These are phyloP conservation scores for Saprolegnia parasitica DNA, from an alignment of 352 stramenopile species.

Conservation along the genomic window DNA sequence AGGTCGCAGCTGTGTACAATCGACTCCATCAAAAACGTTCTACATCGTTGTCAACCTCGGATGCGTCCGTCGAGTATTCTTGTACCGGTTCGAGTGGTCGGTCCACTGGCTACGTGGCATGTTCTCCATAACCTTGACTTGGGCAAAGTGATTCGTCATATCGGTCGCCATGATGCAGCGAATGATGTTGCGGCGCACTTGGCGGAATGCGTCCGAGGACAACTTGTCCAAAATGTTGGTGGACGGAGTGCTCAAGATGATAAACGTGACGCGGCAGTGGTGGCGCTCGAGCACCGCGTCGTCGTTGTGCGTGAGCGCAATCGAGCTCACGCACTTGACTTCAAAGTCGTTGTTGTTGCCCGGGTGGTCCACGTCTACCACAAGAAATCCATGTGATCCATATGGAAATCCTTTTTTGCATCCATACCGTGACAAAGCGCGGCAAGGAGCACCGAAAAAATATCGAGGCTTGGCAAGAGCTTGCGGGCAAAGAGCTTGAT, in stretches of 20 bases:
- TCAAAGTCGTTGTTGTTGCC: constrained; percentile 84
- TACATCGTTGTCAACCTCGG: constrained; percentile 34
- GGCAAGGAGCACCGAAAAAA: constrained; percentile 61
- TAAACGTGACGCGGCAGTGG: constrained; percentile 64
- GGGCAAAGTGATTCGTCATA: constrained; percentile 72
- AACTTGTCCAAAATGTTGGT: constrained; percentile 60
- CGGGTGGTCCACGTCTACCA: constrained; percentile 65
- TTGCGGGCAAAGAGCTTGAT: constrained; percentile 33
- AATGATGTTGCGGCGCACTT: constrained; percentile 51
- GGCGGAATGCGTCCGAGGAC: constrained; percentile 43
- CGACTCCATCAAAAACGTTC: constrained; percentile 44
- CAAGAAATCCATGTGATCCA: neutral
- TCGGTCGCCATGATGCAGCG: constrained; percentile 68
- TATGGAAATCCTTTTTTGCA: neutral
- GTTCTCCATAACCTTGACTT: constrained; percentile 54
- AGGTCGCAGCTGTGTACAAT: constrained; percentile 69
- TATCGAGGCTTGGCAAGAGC: constrained; percentile 47
- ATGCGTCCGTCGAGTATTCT: too few species aligned
- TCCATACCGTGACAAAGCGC: constrained; percentile 51
- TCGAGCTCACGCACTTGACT: constrained; percentile 56
- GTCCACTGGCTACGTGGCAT: constrained; percentile 44
- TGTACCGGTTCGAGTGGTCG: constrained; percentile 25
- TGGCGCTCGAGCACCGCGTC: constrained; percentile 79
- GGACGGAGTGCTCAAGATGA: constrained; percentile 53
- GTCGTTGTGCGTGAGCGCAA: constrained; percentile 80